phyloP scores from a whole-genome alignment of 306 rosid genomes.

The Castanospermum australe region DNA sequence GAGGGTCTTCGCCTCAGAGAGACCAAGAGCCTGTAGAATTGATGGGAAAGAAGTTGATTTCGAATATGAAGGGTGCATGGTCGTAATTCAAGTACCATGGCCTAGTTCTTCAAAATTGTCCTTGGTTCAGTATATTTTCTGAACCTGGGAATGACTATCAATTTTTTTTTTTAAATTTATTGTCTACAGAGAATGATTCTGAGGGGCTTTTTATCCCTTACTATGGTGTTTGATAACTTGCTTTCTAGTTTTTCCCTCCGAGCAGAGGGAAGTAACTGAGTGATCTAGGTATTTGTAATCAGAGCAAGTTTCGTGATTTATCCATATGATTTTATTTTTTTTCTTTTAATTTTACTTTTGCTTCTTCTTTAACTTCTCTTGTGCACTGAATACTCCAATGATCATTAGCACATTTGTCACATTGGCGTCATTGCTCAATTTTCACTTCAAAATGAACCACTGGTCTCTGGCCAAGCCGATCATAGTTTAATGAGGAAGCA shows the following conservation, averaged over 20 bases:
- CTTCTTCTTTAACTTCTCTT: background rate
- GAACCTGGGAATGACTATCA: background rate
- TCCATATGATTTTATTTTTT: background rate
- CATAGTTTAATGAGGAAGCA: too few relatives aligned
- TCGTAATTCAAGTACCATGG: slow-evolving; percentile 75
- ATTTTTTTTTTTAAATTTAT: background rate
- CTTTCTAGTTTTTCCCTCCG: background rate
- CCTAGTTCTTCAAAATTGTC: slow-evolving; percentile 56
- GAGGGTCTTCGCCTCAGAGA: slow-evolving; percentile 71
- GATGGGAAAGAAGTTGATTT: slow-evolving; percentile 56
- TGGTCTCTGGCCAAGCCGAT: too few relatives aligned
- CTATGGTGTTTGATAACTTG: slow-evolving; percentile 13
- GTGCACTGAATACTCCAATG: too few relatives aligned
- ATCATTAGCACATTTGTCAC: too few relatives aligned
- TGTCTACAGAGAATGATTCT: background rate
- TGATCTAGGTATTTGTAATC: background rate
- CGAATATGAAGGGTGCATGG: slow-evolving; percentile 58
- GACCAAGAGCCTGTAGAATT: slow-evolving; percentile 57
- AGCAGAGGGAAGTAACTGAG: background rate
- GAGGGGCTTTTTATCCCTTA: slow-evolving; percentile 27
- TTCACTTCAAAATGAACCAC: too few relatives aligned
- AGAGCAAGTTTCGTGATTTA: background rate
- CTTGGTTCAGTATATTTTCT: slow-evolving; percentile 58
- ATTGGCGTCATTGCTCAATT: too few relatives aligned
- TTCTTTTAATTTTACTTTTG: background rate